Percentiles rank a stretch among this genome's conserved stretches.
phyloP scores from a whole-genome alignment of 345 rosid species.

The Acer negundo region DNA sequence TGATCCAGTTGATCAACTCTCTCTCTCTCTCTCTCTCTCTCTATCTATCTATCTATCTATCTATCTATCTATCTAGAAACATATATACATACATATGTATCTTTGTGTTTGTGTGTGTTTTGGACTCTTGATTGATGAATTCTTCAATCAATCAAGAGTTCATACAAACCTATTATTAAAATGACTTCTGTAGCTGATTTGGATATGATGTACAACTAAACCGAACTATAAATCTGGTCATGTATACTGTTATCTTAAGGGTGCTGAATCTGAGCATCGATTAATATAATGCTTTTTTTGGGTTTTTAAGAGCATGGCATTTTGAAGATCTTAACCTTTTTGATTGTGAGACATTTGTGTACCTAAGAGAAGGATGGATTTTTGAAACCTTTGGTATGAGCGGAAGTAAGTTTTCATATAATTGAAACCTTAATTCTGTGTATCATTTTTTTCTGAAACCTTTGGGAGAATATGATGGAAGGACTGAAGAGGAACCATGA shows the following conservation, averaged over 20 bases:
- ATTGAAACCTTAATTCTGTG: background rate
- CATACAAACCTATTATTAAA: background rate
- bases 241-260: background rate
- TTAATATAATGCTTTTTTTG: background rate
- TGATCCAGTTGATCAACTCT: background rate
- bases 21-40: background rate
- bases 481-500: background rate
- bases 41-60: background rate
- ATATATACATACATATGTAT: background rate
- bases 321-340: background rate
- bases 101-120: background rate
- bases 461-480: background rate
- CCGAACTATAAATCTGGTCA: background rate
- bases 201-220: background rate
- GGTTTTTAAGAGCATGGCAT: background rate
- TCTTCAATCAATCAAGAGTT: conserved; percentile 1
- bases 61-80: background rate
- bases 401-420: too few relatives aligned
- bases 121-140: background rate
- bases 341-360: background rate
- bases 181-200: background rate
- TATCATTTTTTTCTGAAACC: background rate
- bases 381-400: too few relatives aligned
- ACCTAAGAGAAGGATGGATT: too few relatives aligned
- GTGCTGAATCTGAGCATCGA: background rate